Conservation (phyloP, 225 moss, liverwort and hornwort genomes). For the Lunularia cruciata region DNA sequence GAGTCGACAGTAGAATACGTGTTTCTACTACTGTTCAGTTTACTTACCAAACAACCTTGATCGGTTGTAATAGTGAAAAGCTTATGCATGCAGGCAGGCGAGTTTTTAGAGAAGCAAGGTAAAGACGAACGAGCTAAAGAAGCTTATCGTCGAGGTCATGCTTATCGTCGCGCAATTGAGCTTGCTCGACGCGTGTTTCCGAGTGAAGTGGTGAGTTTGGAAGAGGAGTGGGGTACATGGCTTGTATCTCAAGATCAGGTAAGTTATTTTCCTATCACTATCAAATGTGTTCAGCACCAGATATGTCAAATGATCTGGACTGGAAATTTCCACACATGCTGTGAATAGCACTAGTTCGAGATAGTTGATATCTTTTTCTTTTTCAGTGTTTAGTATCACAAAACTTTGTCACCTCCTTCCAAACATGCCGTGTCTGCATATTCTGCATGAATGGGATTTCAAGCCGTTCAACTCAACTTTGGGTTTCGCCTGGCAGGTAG, state of each 20-base stretch:
- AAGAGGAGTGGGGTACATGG: constrained; percentile 99
- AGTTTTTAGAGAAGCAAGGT: constrained; percentile 75
- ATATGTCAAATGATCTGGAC: no score
- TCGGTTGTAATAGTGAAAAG: background rate
- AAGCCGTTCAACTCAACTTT: no score
- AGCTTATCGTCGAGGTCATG: constrained; percentile 74
- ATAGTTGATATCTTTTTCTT: no score
- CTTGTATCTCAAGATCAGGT: constrained; percentile 84
- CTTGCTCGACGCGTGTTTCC: constrained; percentile 85
- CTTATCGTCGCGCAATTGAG: constrained; percentile 77
- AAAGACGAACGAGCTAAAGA: constrained; percentile 80
- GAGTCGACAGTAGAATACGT: no score
- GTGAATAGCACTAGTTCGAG: no score
- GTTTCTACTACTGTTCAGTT: background rate
- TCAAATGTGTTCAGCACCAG: no score
- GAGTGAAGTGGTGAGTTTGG: constrained; percentile 69
- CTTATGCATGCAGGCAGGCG: constrained; percentile 58
- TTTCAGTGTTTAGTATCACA: no score
- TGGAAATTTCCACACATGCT: no score
- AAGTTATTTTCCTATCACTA: background rate
- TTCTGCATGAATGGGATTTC: no score
- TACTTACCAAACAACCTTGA: background rate
- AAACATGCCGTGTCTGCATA: no score
- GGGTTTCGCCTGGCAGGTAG: constrained; percentile 73
- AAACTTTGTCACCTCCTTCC: no score